Percentiles rank a stretch among this genome's conserved stretches.
phyloP scores from a whole-genome alignment of 352 stramenopile species.

The Phytophthora pini region DNA sequence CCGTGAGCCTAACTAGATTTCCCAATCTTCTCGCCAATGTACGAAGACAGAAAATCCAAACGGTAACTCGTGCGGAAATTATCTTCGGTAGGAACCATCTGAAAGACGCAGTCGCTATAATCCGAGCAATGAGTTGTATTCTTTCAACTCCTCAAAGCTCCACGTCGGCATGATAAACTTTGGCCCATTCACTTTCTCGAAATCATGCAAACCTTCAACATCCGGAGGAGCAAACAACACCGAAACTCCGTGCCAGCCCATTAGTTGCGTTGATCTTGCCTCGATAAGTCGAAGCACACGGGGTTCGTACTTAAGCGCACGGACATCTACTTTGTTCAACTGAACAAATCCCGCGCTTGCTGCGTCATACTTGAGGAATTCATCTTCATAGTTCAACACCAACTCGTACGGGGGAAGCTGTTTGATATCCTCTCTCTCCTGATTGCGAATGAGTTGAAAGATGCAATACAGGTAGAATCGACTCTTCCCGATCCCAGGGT shows the following conservation, averaged over 20 bases:
- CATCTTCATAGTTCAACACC: no score
- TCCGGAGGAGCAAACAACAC: slow-evolving; percentile 19
- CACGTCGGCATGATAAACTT: slow-evolving; percentile 4
- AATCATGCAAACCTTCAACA: neutral
- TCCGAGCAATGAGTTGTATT: neutral
- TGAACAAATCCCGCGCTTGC: no score
- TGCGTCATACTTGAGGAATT: no score
- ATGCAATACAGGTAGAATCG: no score
- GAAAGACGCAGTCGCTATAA: no score
- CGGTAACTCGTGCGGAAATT: slow-evolving; percentile 9
- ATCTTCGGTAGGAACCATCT: neutral
- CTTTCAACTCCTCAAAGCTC: neutral
- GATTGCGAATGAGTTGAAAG: no score
- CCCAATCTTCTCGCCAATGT: slow-evolving; percentile 17
- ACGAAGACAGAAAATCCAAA: slow-evolving; percentile 18
- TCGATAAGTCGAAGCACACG: slow-evolving; percentile 35
- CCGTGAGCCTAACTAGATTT: no score
- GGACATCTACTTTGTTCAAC: no score
- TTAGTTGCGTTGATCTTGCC: slow-evolving; percentile 3
- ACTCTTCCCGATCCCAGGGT: no score
- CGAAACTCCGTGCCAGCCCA: slow-evolving; percentile 17
- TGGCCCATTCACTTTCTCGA: slow-evolving; percentile 1
- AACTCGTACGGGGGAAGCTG: no score
- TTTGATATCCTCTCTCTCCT: no score
- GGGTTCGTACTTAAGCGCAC: neutral